Conservation (phyloP, 164 flowering plant species). For the Warburgia ugandensis region DNA sequence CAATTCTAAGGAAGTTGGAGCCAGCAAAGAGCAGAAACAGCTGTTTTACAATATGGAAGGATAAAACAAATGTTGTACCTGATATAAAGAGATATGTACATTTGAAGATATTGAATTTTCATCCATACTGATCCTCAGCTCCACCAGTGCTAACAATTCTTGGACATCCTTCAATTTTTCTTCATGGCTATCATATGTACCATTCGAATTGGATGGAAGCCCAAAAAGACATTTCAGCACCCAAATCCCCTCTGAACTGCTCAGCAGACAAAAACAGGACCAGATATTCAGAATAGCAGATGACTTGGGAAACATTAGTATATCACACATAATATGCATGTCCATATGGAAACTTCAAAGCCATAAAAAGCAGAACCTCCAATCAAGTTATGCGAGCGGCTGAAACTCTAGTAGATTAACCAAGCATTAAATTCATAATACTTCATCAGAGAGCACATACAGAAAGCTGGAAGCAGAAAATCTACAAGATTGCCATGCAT, state of each 20-base stretch:
- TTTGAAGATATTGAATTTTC: constrained; percentile 19
- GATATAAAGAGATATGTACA: constrained; percentile 21
- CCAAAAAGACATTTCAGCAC: constrained; percentile 69
- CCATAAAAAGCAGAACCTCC: too few relatives aligned
- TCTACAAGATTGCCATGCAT: too few relatives aligned
- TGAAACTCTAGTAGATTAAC: too few relatives aligned
- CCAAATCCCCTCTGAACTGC: constrained; percentile 50
- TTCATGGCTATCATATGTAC: constrained; percentile 24
- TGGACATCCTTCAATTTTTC: constrained; percentile 44
- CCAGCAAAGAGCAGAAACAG: not conserved
- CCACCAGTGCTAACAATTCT: constrained; percentile 34
- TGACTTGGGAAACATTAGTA: too few relatives aligned
- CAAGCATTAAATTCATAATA: too few relatives aligned
- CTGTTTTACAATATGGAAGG: not conserved
- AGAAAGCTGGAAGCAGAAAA: too few relatives aligned
- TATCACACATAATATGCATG: too few relatives aligned
- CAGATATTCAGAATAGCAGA: too few relatives aligned
- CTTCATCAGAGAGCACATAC: too few relatives aligned
- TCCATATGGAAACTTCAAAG: too few relatives aligned
- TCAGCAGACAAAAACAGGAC: constrained; percentile 11
- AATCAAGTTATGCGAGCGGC: too few relatives aligned
- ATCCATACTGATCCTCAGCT: constrained; percentile 25
- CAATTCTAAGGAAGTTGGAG: not conserved
- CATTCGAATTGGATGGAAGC: constrained; percentile 31
- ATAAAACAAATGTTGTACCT: constrained; percentile 25